Evolutionary conservation across 148 eudicot species (phyloP).

Genomic region (Agrostemma githago): DNA sequence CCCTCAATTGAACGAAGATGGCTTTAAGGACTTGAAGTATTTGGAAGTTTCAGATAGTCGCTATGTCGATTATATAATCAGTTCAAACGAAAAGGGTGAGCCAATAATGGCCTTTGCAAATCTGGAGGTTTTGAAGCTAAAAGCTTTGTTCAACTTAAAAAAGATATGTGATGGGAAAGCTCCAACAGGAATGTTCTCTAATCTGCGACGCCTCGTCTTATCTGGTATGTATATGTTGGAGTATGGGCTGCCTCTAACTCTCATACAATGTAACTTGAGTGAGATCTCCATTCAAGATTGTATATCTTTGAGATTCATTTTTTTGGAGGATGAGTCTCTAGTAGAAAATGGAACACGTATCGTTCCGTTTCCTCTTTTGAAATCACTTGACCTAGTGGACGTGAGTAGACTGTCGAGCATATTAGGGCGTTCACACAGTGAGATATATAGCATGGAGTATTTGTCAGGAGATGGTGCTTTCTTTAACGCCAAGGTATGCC

Average conservation of each 20-base stretch:
- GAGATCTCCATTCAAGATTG: neutral
- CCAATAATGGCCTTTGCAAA: neutral
- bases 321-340: neutral
- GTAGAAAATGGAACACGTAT: no score
- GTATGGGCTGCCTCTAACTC: slow-evolving; percentile 2
- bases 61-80: neutral
- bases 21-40: neutral
- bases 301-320: neutral
- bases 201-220: neutral
- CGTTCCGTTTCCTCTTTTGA: neutral
- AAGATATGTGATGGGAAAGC: neutral
- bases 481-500: slow-evolving; percentile 6
- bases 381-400: neutral
- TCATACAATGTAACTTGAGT: neutral
- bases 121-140: neutral
- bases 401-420: neutral
- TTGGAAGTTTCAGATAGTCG: neutral
- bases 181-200: neutral
- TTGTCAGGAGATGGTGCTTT: no score
- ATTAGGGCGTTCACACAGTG: neutral
- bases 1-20: neutral
- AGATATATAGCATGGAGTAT: no score
- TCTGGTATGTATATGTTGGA: neutral
- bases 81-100: neutral
- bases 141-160: no score